Evolutionary conservation across 2,329 filamentous ascomycete species (phyloP), one percentile per base, ranked within the genome.

Genomic region (Mycosphaerelloides madeirae): DNA sequence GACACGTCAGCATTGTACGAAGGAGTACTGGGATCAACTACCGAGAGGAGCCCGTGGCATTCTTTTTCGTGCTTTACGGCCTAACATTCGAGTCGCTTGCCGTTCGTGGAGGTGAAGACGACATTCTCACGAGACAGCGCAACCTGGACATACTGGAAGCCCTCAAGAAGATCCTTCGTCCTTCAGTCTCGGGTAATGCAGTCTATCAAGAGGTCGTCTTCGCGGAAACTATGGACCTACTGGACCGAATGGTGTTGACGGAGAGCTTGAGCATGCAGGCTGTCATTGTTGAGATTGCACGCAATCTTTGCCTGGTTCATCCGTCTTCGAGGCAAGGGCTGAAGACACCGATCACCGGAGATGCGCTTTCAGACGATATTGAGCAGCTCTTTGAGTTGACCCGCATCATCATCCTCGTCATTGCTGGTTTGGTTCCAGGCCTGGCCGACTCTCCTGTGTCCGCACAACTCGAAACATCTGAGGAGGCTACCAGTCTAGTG

Each of bases 11-110:
- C 28, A 53, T 63, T 2, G 71, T 77, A 33, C 70, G 73, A 13
- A 87, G 84, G 62, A 78, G 76, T 3, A 76, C 83, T 38, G 87
- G 91, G 54, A 97, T 98, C 70, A 97, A 97, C 66, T 98, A 98
- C 64, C 86, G 93, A 37, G 91, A 97, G 61, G 93, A 98, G 64
- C 93, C 93, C 0, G 88, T 97, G 1, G 93, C 93, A 0, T 98
- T 98, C 75, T 98, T 98, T 73, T 98, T 98, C 60, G 91, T 98
- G 12, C 77, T 98, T 0, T 98, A 97, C 58, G 93, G 93, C 9
- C 83, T 98, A 45, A 89, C 91, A 0, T 97, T 98, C 56, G 94
- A 98, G 68, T 91, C 94, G 14, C 78, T 98, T 16, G 91, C 91
- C 6, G 88, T 87, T 6, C 82, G 89, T 36, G 83, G 85, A 4